phyloP scores from a whole-genome alignment of 352 stramenopile genomes.

The Phytophthora cryptogea region DNA sequence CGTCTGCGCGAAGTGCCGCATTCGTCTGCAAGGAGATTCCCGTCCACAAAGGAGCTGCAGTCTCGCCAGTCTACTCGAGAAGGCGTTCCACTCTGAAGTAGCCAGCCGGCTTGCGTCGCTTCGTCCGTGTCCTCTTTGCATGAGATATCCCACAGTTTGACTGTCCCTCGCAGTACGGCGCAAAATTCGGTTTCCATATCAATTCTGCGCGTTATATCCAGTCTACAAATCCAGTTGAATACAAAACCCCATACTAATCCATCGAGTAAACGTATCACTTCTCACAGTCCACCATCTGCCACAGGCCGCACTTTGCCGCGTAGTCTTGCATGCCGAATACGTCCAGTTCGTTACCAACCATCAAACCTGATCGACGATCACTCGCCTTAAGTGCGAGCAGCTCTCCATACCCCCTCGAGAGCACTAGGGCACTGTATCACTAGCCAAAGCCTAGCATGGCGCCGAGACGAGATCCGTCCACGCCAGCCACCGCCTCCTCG shows the following conservation, averaged over 20 bases:
- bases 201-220: background rate
- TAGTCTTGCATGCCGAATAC: conserved; percentile 1
- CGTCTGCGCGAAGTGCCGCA: background rate
- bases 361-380: conserved; percentile 30
- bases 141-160: conserved; percentile 30
- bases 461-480: conserved; percentile 26
- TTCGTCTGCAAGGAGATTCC: conserved; percentile 2
- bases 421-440: conserved; percentile 6
- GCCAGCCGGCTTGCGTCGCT: conserved; percentile 7
- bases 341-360: conserved; percentile 31
- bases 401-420: background rate
- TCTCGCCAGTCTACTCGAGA: conserved; percentile 18
- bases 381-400: conserved; percentile 15
- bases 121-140: conserved; percentile 4
- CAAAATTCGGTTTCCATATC: background rate
- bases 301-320: background rate
- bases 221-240: background rate
- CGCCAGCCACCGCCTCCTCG: conserved; percentile 28
- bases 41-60: background rate
- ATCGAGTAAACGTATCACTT: conserved; percentile 6
- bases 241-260: background rate
- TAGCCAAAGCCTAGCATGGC: conserved; percentile 30
- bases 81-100: conserved; percentile 16
- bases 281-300: background rate
- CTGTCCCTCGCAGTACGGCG: background rate